Base-by-base conservation (phyloP, 2,329 filamentous ascomycete genomes). In the Bipolaris sorokiniana region DNA sequence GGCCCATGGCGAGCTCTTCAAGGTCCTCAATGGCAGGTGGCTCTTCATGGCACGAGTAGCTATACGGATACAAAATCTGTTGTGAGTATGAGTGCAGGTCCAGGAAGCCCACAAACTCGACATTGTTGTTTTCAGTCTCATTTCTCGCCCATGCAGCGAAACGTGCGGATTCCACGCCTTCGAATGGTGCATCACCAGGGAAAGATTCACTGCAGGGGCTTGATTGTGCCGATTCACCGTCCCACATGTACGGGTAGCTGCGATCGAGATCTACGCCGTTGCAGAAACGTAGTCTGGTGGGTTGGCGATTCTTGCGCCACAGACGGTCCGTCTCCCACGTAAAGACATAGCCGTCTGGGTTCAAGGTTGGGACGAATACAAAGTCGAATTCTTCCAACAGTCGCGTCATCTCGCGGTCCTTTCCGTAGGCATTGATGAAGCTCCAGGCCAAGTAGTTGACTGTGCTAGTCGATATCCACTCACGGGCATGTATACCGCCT, bases 51-150 rank as follows among this genome's bases (percentile, higher is more conserved):
- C 95, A 99, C 11, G 90, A 91, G 77, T 91, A 97, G 5, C 90
- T 88, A 74, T 93, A 98, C 0, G 95, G 95, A 73, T 95, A 97
- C 7, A 98, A 83, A 20, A 99, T 89, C 77, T 97, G 90, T 78
- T 99, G 93, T 0, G 92, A 96, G 76, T 98, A 99, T 1, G 91
- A 94, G 77, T 99, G 95, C 23, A 98, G 82, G 74, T 99, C 95
- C 42, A 98, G 74, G 63, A 96, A 89, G 3, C 89, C 92, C n/a
- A 93, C 85, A 65, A 98, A 92, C 15, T 89, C 83, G 49, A 88
- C 87, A 54, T 89, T 88, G 72, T 89, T 86, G 64, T 86, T 81
- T 7, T 84, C 80, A 0, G 89, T 92, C 75, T 96, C 84, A 70
- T 92, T 94, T 67, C 82, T 86, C 1, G 91, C 91, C 94, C 94